A percentile compares a stretch with the other conserved stretches of the same genome.
Conservation (phyloP, 2,329 filamentous ascomycete species). For the Akanthomyces lecanii region DNA sequence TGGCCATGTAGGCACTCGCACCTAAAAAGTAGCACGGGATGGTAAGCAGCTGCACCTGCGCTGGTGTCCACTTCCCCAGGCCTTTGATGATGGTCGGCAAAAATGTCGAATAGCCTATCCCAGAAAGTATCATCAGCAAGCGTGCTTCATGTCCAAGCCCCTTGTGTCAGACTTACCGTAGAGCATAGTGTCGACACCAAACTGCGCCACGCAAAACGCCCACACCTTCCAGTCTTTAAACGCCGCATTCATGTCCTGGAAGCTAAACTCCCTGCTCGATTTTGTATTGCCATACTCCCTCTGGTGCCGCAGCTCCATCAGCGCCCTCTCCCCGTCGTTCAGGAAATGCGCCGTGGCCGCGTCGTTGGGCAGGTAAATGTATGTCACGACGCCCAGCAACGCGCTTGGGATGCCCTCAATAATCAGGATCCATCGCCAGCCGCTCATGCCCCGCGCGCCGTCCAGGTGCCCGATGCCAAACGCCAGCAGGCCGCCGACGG, state of each 20-base stretch:
- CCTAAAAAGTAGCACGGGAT: conserved; percentile 75
- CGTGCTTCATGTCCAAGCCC: background rate
- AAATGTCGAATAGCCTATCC: conserved; percentile 67
- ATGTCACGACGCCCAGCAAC: conserved; percentile 32
- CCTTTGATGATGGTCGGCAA: conserved; percentile 73
- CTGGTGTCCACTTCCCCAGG: conserved; percentile 58
- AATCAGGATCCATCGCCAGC: conserved; percentile 70
- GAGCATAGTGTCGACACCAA: conserved; percentile 70
- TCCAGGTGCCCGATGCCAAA: conserved; percentile 72
- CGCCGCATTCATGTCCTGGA: conserved; percentile 60
- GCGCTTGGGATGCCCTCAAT: conserved; percentile 45
- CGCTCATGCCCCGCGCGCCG: conserved; percentile 57
- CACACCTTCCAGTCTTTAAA: conserved; percentile 75
- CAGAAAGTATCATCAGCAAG: background rate
- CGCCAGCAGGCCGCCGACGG: conserved; percentile 67
- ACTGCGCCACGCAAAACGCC: conserved; percentile 64
- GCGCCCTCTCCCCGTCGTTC: conserved; percentile 56
- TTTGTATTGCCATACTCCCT: conserved; percentile 46
- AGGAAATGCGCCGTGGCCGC: conserved; percentile 56
- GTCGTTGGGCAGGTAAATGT: conserved; percentile 35
- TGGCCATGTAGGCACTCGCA: conserved; percentile 62
- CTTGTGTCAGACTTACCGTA: conserved; percentile 44
- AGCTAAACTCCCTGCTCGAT: conserved; percentile 44
- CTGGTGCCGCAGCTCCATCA: conserved; percentile 45
- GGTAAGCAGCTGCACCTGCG: conserved; percentile 69